These are phyloP conservation scores for Leptomonas seymouri DNA, from an alignment of 208 protist genomes.

Conservation along the genomic window DNA sequence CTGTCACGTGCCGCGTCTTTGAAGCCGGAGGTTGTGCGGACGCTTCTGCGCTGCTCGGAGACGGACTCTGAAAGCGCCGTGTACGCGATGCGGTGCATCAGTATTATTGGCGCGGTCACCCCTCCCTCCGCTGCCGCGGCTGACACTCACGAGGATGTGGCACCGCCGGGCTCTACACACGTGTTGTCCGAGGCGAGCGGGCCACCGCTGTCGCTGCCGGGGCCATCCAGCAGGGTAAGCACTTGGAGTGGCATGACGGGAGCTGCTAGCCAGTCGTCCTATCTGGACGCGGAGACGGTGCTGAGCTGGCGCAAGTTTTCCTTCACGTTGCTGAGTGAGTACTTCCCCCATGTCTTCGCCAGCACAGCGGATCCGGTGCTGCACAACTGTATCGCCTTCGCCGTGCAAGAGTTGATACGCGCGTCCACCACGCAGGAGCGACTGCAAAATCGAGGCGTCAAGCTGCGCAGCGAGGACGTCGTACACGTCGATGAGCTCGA, in stretches of 20 bases:
- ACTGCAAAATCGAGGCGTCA: conserved; percentile 25
- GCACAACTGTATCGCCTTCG: conserved; percentile 86
- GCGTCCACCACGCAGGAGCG: conserved; percentile 67
- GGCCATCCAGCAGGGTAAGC: neutral
- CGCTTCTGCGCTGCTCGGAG: conserved; percentile 62
- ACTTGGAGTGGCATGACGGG: neutral
- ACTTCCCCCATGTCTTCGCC: conserved; percentile 73
- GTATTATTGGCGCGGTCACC: conserved; percentile 73
- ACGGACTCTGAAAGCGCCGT: conserved; percentile 45
- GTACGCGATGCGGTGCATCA: conserved; percentile 69
- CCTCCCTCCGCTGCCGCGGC: conserved; percentile 12
- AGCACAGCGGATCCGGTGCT: conserved; percentile 79
- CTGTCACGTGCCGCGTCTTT: conserved; percentile 54
- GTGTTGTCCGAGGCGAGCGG: neutral
- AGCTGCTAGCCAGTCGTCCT: conserved; percentile 13
- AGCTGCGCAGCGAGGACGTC: conserved; percentile 49
- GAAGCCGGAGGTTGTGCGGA: conserved; percentile 55
- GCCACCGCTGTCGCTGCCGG: neutral
- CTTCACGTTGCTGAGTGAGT: conserved; percentile 61
- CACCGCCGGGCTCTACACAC: neutral
- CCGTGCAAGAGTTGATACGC: conserved; percentile 84
- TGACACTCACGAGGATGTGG: neutral
- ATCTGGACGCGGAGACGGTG: conserved; percentile 44
- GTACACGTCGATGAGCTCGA: conserved; percentile 75
- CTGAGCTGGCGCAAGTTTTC: conserved; percentile 74